Evolutionary conservation across 1,139 yeast genomes (phyloP).

Genomic region (Hemisphaericaspora subhashii): DNA sequence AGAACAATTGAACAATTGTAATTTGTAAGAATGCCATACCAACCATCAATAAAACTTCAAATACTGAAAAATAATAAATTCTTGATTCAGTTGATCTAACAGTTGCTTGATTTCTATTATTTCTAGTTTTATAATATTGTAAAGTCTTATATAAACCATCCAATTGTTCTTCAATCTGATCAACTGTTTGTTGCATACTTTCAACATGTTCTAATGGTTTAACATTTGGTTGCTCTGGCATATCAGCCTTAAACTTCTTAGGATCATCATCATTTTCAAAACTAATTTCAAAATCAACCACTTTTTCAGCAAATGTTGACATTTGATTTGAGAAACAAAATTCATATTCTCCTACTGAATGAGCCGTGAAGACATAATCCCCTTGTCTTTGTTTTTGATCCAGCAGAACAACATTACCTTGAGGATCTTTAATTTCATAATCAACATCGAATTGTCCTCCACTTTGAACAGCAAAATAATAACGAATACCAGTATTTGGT

Average conservation of each 20-base stretch:
- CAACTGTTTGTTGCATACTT: conserved; percentile 58
- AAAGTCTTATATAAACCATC: conserved; percentile 63
- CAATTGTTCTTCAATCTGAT: conserved; percentile 66
- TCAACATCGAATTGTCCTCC: conserved; percentile 90
- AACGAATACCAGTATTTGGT: conserved; percentile 65
- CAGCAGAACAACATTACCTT: conserved; percentile 53
- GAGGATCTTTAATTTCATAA: conserved; percentile 71
- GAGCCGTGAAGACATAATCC: conserved; percentile 75
- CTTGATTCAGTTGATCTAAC: conserved; percentile 87
- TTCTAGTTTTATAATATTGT: conserved; percentile 89
- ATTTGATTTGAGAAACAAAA: conserved; percentile 87
- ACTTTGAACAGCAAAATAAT: conserved; percentile 88
- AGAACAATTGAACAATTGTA: conserved; percentile 79
- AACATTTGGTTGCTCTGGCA: conserved; percentile 63
- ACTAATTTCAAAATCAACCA: conserved; percentile 83
- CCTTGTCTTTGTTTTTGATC: conserved; percentile 80
- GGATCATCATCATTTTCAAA: conserved; percentile 46
- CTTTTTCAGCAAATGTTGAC: conserved; percentile 85
- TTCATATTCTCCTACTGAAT: conserved; percentile 78
- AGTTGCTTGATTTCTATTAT: conserved; percentile 87
- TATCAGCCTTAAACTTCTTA: conserved; percentile 53
- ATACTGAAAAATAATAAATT: conserved; percentile 78
- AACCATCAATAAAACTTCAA: conserved; percentile 79
- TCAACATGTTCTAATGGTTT: conserved; percentile 61
- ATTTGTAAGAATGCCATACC: conserved; percentile 87